Percentiles rank a stretch among this genome's conserved stretches.
Conservation (phyloP, 306 rosid species). For the Arachis stenosperma region DNA sequence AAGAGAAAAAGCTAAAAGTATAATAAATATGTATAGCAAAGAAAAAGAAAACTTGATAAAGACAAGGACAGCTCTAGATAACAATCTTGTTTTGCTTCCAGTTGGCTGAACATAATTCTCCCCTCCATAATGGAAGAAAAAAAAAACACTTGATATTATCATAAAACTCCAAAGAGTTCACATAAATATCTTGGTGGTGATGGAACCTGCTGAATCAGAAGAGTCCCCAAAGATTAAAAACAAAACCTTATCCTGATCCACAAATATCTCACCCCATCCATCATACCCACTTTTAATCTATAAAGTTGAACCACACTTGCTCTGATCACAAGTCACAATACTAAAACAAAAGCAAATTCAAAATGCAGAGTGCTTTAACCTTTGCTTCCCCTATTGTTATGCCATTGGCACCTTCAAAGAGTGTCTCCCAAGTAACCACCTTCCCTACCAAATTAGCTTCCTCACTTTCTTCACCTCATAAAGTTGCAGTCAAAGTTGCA, state of each 20-base stretch:
- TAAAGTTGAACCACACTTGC: constrained; percentile 36
- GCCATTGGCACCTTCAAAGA: constrained; percentile 55
- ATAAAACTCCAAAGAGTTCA: constrained; percentile 38
- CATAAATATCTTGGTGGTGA: constrained; percentile 41
- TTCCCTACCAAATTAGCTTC: constrained; percentile 40
- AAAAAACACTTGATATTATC: not conserved
- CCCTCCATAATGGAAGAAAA: not conserved
- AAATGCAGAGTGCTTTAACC: constrained; percentile 63
- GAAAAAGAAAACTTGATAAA: too few species aligned
- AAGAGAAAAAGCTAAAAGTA: too few species aligned
- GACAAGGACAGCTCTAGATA: not conserved
- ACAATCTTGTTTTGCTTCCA: not conserved
- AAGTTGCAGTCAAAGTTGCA: constrained; percentile 45
- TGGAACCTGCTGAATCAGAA: constrained; percentile 28
- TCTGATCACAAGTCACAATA: not conserved
- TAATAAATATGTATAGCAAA: too few species aligned
- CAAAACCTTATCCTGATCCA: constrained; percentile 46
- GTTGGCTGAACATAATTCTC: constrained; percentile 1
- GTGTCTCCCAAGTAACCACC: constrained; percentile 22
- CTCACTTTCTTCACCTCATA: constrained; percentile 41
- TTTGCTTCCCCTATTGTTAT: constrained; percentile 47
- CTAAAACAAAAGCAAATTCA: constrained; percentile 30
- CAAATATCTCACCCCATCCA: constrained; percentile 44
- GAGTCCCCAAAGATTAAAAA: constrained; percentile 12
- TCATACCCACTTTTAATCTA: constrained; percentile 3